Evolutionary conservation across 2,329 filamentous ascomycete genomes (phyloP).

Genomic region (Penicillium sp.): DNA sequence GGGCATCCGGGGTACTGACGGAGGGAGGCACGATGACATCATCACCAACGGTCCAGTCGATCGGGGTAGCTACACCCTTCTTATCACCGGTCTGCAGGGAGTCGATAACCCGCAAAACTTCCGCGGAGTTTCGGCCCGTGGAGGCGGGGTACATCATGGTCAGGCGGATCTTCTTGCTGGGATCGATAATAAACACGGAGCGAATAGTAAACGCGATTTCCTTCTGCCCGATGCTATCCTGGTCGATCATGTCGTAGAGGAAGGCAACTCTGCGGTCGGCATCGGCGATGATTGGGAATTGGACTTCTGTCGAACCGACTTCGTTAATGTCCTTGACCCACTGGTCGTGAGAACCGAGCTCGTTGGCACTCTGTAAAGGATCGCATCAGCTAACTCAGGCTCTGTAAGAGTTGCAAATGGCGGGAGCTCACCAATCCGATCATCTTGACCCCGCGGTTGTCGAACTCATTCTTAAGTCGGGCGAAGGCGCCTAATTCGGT

Average conservation of each 20-base stretch:
- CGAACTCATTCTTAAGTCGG: conserved; percentile 83
- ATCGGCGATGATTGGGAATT: conserved; percentile 80
- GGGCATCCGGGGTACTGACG: conserved; percentile 80
- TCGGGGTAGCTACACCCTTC: conserved; percentile 82
- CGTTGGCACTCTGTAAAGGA: conserved; percentile 68
- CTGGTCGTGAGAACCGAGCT: conserved; percentile 73
- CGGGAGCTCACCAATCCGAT: conserved; percentile 64
- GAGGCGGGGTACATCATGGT: conserved; percentile 92
- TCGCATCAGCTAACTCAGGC: neutral
- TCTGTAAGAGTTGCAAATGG: neutral
- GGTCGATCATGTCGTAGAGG: conserved; percentile 79
- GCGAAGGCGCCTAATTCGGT: conserved; percentile 93
- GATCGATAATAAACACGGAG: conserved; percentile 93
- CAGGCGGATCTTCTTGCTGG: conserved; percentile 87
- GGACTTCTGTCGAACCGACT: conserved; percentile 67
- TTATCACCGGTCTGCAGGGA: conserved; percentile 82
- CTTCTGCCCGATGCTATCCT: conserved; percentile 77
- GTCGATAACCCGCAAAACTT: conserved; percentile 76
- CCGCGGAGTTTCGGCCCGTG: conserved; percentile 78
- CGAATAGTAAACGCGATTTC: conserved; percentile 89
- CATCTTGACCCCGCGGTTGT: conserved; percentile 82
- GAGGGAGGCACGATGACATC: conserved; percentile 88
- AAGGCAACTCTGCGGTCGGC: conserved; percentile 74
- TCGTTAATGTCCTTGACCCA: conserved; percentile 91
- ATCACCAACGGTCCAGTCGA: conserved; percentile 86